A percentile compares a stretch with the other conserved stretches of the same genome.
Conservation (phyloP, 2,329 filamentous ascomycete species). For the Nigrospora oryzae region DNA sequence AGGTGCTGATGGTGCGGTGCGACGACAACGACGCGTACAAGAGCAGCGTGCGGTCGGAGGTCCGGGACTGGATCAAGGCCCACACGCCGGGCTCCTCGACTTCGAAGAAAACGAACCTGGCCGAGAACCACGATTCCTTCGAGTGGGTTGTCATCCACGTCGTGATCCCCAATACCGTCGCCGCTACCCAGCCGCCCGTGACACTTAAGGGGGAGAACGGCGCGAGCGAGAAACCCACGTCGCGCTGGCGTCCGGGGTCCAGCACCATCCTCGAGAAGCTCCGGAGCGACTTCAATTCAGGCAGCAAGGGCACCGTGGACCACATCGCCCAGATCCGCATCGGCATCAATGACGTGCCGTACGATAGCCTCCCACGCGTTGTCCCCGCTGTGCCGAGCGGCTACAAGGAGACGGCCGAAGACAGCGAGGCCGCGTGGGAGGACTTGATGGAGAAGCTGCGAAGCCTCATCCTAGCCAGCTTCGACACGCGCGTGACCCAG, state of each 20-base stretch:
- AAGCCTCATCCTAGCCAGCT: conserved; percentile 76
- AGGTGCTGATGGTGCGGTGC: conserved; percentile 80
- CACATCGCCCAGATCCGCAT: conserved; percentile 81
- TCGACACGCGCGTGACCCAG: conserved; percentile 82
- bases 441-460: conserved; percentile 85
- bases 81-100: conserved; percentile 54
- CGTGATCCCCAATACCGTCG: conserved; percentile 76
- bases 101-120: conserved; percentile 52
- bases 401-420: conserved; percentile 64
- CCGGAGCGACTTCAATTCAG: conserved; percentile 78
- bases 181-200: conserved; percentile 67
- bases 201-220: conserved; percentile 45
- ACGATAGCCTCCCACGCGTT: conserved; percentile 53
- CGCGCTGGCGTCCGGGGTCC: conserved; percentile 71
- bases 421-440: conserved; percentile 73
- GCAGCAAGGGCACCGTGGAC: conserved; percentile 61
- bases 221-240: conserved; percentile 50
- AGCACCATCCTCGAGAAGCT: conserved; percentile 85
- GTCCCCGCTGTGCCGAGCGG: conserved; percentile 55
- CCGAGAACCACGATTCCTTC: conserved; percentile 92
- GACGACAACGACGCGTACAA: conserved; percentile 97
- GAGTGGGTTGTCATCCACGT: conserved; percentile 95
- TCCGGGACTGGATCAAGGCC: conserved; percentile 86
- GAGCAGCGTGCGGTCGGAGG: conserved; percentile 61
- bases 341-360: conserved; percentile 59